phyloP scores from a whole-genome alignment of 176 grass and related monocot species.

The Saccharum officinarum region DNA sequence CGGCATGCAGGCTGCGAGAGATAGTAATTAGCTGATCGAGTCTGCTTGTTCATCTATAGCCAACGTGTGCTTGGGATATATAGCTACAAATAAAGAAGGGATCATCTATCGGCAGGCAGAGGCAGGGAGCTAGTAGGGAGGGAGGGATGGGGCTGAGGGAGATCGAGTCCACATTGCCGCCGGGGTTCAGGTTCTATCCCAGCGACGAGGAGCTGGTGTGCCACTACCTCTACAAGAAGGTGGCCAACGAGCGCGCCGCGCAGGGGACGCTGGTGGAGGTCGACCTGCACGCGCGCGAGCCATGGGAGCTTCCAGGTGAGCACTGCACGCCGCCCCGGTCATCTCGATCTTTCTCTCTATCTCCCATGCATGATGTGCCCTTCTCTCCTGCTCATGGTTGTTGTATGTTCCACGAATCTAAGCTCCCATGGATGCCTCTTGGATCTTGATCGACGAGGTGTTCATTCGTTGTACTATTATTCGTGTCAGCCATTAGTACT shows the following conservation, averaged over 20 bases:
- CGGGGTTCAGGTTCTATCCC: conserved; percentile 96
- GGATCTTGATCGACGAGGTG: not conserved
- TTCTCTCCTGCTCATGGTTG: no score
- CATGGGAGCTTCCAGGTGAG: conserved; percentile 94
- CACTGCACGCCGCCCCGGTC: no score
- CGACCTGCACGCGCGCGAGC: conserved; percentile 83
- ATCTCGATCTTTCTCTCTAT: no score
- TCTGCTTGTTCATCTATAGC: no score
- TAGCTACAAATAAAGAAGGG: no score
- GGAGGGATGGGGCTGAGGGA: conserved; percentile 68
- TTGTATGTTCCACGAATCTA: no score
- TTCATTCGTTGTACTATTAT: not conserved
- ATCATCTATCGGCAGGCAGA: no score
- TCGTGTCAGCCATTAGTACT: not conserved
- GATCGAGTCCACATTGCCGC: conserved; percentile 89
- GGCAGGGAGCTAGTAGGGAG: no score
- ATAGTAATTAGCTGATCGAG: not conserved
- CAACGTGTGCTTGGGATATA: no score
- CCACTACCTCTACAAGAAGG: conserved; percentile 96
- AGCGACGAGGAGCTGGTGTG: conserved; percentile 97
- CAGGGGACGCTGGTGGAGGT: conserved; percentile 87
- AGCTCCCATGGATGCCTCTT: no score
- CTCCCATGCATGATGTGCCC: no score
- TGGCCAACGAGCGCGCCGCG: conserved; percentile 53
- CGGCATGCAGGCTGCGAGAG: not conserved